A percentile compares a stretch with the other conserved stretches of the same genome.
phyloP scores from a whole-genome alignment of 345 rosid genomes.

The Pugionium cornutum region DNA sequence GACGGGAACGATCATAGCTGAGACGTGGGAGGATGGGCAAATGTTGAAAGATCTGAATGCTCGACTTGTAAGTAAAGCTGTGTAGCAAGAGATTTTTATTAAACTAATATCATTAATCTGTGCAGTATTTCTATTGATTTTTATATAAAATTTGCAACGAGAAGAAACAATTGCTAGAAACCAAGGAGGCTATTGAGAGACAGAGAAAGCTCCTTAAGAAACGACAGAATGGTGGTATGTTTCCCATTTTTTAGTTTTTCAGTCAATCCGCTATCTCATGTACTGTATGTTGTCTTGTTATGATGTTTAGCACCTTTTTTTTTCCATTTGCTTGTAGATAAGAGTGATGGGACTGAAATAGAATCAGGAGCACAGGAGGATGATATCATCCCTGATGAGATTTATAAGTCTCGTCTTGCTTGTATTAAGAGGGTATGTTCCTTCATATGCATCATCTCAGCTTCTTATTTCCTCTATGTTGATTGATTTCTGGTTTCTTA shows the following conservation, averaged over 20 bases:
- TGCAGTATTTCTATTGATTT: slow-evolving; percentile 23
- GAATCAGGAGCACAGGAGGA: slow-evolving; percentile 83
- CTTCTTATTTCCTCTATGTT: slow-evolving; percentile 13
- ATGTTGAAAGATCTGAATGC: slow-evolving; percentile 87
- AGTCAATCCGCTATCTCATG: slow-evolving; percentile 9
- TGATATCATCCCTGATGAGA: slow-evolving; percentile 91
- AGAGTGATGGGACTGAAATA: slow-evolving; percentile 74
- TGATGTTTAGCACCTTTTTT: slow-evolving; percentile 19
- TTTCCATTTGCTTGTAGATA: slow-evolving; percentile 61
- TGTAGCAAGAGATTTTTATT: slow-evolving; percentile 9
- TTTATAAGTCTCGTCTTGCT: slow-evolving; percentile 86
- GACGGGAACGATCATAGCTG: slow-evolving; percentile 96
- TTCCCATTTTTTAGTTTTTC: slow-evolving; percentile 22
- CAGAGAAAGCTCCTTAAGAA: slow-evolving; percentile 91
- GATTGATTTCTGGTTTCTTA: slow-evolving; percentile 12
- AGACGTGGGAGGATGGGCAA: slow-evolving; percentile 99
- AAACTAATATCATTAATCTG: slow-evolving; percentile 11
- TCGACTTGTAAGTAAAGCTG: slow-evolving; percentile 70
- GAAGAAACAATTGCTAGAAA: slow-evolving; percentile 84
- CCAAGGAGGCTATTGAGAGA: slow-evolving; percentile 92
- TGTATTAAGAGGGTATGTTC: slow-evolving; percentile 92
- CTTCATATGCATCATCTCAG: slow-evolving; percentile 19
- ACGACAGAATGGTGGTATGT: slow-evolving; percentile 71
- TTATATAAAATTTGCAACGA: slow-evolving; percentile 23
- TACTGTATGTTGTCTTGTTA: slow-evolving; percentile 11